These are phyloP conservation scores for Oryza australiensis DNA, from an alignment of 176 grass and related monocot species.

Conservation along the genomic window DNA sequence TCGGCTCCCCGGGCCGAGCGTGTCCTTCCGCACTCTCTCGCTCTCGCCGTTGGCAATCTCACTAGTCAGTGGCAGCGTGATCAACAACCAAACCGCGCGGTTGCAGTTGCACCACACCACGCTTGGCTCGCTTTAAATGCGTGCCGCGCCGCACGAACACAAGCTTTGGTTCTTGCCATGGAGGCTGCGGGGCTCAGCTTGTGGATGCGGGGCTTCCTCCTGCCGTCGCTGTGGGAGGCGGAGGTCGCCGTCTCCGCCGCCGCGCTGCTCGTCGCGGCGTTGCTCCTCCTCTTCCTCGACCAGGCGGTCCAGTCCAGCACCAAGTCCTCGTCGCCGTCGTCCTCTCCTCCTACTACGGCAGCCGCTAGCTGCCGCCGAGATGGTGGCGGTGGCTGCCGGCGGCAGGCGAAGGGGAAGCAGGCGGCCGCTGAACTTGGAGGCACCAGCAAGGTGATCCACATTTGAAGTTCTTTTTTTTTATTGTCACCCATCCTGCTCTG, in stretches of 20 bases:
- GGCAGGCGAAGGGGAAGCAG: neutral
- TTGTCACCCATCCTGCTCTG: no score
- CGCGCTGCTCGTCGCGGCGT: slow-evolving; percentile 49
- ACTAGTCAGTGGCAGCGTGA: neutral
- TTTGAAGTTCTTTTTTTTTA: neutral
- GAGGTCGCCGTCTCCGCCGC: slow-evolving; percentile 62
- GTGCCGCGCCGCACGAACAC: neutral
- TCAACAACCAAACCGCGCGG: neutral
- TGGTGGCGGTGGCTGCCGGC: neutral
- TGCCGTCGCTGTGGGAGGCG: slow-evolving; percentile 86
- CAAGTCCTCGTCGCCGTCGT: neutral
- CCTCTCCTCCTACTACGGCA: neutral
- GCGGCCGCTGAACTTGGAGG: neutral
- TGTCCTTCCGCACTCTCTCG: neutral
- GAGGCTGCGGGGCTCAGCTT: slow-evolving; percentile 32
- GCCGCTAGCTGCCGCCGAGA: neutral
- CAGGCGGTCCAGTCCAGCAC: neutral
- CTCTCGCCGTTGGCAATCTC: neutral
- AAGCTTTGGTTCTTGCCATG: neutral
- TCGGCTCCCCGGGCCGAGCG: slow-evolving; percentile 23
- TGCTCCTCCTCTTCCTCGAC: slow-evolving; percentile 48
- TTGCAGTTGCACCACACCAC: no score
- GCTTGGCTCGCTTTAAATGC: neutral
- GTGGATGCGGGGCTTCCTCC: slow-evolving; percentile 52
- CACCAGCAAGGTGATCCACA: slow-evolving; percentile 24